Evolutionary conservation across 176 grass and related monocot species (phyloP).

Genomic region (Ensete ventricosum): DNA sequence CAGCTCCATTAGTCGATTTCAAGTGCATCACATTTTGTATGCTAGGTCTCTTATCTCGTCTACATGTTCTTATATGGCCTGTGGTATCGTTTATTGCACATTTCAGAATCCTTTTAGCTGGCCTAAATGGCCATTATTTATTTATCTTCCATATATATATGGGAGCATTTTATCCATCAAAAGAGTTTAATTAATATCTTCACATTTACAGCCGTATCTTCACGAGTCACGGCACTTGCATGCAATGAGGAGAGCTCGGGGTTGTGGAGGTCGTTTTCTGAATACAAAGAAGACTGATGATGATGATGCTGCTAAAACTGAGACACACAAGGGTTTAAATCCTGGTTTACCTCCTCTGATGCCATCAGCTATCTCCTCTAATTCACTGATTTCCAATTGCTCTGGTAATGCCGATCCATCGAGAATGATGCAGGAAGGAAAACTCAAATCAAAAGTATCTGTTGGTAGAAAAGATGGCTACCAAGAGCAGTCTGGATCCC

Average conservation of each 20-base stretch:
- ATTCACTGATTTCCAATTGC: neutral
- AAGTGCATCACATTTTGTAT: too few relatives aligned
- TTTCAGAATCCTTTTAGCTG: too few relatives aligned
- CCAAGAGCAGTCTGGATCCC: neutral
- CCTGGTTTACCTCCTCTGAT: neutral
- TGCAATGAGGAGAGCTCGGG: slow-evolving; percentile 10
- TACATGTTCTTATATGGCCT: too few relatives aligned
- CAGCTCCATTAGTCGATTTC: too few relatives aligned
- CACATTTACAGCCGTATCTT: neutral
- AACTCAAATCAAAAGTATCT: neutral
- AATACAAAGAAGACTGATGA: neutral
- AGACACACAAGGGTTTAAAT: neutral
- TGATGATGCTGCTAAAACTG: neutral
- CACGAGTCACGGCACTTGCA: slow-evolving; percentile 3
- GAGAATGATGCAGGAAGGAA: neutral
- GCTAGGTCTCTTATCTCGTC: too few relatives aligned
- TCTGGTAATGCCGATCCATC: neutral
- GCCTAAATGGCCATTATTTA: too few relatives aligned
- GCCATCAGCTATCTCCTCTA: neutral
- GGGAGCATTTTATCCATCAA: too few relatives aligned
- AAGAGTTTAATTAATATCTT: neutral
- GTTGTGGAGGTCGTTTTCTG: slow-evolving; percentile 4
- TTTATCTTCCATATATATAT: too few relatives aligned
- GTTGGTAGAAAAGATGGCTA: neutral
- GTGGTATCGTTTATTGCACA: too few relatives aligned